Evolutionary conservation across 345 rosid genomes (phyloP).

Genomic region (Luvunga scandens): DNA sequence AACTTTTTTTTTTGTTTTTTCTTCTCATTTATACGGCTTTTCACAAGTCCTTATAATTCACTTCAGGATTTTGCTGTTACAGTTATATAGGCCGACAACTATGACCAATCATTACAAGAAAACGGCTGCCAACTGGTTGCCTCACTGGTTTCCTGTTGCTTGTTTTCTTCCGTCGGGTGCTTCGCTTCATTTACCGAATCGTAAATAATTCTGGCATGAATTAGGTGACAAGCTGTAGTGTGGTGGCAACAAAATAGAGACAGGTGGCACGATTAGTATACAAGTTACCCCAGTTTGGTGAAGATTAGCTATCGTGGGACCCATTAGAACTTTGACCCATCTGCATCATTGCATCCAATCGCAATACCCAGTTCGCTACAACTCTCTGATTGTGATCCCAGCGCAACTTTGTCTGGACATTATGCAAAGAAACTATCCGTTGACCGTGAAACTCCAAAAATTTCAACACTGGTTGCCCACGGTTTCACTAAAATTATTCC

Average conservation of each 20-base stretch:
- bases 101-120: not conserved
- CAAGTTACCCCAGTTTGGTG: not conserved
- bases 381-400: not conserved
- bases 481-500: not conserved
- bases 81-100: not conserved
- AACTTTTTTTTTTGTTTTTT: not conserved
- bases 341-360: no score
- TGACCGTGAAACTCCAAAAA: not conserved
- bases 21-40: not conserved
- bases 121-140: not conserved
- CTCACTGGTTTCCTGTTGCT: not conserved
- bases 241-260: not conserved
- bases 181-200: not conserved
- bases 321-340: not conserved
- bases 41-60: not conserved
- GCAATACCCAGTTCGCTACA: not conserved
- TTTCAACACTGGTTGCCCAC: not conserved
- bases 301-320: not conserved
- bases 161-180: not conserved
- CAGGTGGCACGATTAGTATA: not conserved
- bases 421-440: not conserved
- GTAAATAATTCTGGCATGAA: not conserved
- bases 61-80: not conserved
- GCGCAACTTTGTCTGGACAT: not conserved
- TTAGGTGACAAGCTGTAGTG: conserved; percentile 2